Conservation (phyloP, 78 protist genomes). For the Acrasis kona region DNA sequence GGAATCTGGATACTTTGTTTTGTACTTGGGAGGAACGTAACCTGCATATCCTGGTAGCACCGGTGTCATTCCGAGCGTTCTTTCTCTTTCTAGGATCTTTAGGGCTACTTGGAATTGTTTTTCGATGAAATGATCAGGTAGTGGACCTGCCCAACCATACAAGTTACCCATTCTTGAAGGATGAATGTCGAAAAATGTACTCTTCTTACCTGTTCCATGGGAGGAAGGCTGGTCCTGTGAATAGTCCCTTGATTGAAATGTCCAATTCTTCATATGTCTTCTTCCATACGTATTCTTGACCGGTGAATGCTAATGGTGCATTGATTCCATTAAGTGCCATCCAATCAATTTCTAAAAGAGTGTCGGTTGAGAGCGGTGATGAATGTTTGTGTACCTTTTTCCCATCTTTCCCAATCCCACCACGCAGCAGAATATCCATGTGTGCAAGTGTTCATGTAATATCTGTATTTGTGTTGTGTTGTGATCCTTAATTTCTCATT, state of each 20-base stretch:
- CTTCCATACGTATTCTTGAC: constrained; percentile 69
- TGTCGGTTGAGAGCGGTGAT: constrained; percentile 7
- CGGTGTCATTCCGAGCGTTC: constrained; percentile 59
- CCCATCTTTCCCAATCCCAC: neutral
- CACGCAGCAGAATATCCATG: neutral
- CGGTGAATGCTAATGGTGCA: constrained; percentile 62
- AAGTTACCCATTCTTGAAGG: constrained; percentile 75
- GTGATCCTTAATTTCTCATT: no score
- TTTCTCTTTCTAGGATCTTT: constrained; percentile 41
- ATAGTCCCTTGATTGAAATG: constrained; percentile 25
- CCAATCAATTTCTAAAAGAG: constrained; percentile 74
- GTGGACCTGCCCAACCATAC: constrained; percentile 65
- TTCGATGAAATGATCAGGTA: constrained; percentile 27
- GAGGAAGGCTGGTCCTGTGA: constrained; percentile 74
- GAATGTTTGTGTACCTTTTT: constrained; percentile 1
- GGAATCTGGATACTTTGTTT: constrained; percentile 32
- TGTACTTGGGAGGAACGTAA: constrained; percentile 52
- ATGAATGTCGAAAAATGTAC: no score
- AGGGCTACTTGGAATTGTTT: constrained; percentile 36
- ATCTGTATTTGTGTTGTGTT: no score
- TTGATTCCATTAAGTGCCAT: constrained; percentile 76
- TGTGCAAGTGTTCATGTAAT: neutral
- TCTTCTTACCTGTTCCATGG: no score
- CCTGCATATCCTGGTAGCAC: constrained; percentile 74
- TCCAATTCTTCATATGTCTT: constrained; percentile 38